These are phyloP conservation scores for Aurantiochytrium sp. DNA, from an alignment of 108 stramenopile genomes.

Conservation along the genomic window DNA sequence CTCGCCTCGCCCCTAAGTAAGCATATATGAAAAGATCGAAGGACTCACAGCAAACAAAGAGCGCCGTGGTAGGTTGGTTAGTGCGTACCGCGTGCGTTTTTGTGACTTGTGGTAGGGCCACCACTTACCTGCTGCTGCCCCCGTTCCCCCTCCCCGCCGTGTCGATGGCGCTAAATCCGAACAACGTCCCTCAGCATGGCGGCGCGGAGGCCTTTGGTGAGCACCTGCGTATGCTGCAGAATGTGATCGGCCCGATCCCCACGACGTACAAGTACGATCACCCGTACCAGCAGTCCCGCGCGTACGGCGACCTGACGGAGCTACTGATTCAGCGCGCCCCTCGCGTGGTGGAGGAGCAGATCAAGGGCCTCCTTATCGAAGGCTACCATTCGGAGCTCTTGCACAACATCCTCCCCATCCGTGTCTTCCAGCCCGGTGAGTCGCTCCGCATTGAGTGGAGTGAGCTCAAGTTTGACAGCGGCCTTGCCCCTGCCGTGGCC, in stretches of 20 bases:
- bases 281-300: background rate
- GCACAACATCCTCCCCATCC: background rate
- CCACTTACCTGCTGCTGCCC: no score
- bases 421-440: background rate
- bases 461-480: background rate
- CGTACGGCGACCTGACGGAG: background rate
- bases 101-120: no score
- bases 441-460: background rate
- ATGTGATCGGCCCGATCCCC: background rate
- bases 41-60: background rate
- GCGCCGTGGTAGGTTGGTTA: no score
- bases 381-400: background rate
- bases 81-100: no score
- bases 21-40: background rate
- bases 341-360: background rate
- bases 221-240: background rate
- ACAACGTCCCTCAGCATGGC: background rate
- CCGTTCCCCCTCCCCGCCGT: no score
- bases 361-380: background rate
- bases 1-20: background rate
- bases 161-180: no score
- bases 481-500: background rate
- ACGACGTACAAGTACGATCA: background rate
- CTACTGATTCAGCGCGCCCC: background rate
- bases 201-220: background rate